A percentile compares a stretch with the other conserved stretches of the same genome.
phyloP scores from a whole-genome alignment of 2,329 filamentous ascomycete species.

The Corynespora cassiicola region DNA sequence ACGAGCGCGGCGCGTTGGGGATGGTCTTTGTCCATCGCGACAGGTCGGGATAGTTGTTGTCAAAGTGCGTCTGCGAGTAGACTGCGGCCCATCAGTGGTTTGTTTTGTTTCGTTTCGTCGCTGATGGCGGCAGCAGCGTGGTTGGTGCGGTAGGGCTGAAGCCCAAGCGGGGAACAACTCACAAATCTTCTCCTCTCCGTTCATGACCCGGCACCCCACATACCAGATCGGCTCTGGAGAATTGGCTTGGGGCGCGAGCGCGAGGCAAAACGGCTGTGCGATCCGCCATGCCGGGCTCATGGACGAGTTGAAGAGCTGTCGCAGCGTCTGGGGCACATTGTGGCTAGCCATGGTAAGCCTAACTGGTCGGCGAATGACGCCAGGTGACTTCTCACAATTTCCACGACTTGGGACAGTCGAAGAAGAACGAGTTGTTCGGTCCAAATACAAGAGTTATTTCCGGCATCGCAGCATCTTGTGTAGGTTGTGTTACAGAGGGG shows the following conservation, averaged over 20 bases:
- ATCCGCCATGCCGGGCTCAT: slow-evolving; percentile 41
- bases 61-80: slow-evolving; percentile 39
- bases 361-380: background rate
- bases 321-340: slow-evolving; percentile 38
- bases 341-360: slow-evolving; percentile 35
- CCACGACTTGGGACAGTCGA: slow-evolving; percentile 44
- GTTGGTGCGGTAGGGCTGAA: background rate
- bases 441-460: slow-evolving; percentile 44
- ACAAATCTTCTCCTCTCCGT: slow-evolving; percentile 45
- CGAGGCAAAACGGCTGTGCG: slow-evolving; percentile 40
- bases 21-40: slow-evolving; percentile 35
- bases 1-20: slow-evolving; percentile 31
- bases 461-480: slow-evolving; percentile 31
- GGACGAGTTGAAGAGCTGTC: slow-evolving; percentile 39
- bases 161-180: slow-evolving; percentile 19
- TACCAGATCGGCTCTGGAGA: slow-evolving; percentile 41
- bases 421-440: slow-evolving; percentile 44
- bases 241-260: slow-evolving; percentile 36
- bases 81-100: slow-evolving; percentile 27
- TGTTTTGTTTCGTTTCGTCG: slow-evolving; percentile 14
- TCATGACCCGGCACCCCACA: slow-evolving; percentile 37
- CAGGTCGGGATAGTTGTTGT: slow-evolving; percentile 38
- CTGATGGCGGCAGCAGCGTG: slow-evolving; percentile 4
- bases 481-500: slow-evolving; percentile 2
- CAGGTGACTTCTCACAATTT: slow-evolving; percentile 37